Evolutionary conservation across 768 basidiomycete species (phyloP).

Genomic region (Trametes punicea): DNA sequence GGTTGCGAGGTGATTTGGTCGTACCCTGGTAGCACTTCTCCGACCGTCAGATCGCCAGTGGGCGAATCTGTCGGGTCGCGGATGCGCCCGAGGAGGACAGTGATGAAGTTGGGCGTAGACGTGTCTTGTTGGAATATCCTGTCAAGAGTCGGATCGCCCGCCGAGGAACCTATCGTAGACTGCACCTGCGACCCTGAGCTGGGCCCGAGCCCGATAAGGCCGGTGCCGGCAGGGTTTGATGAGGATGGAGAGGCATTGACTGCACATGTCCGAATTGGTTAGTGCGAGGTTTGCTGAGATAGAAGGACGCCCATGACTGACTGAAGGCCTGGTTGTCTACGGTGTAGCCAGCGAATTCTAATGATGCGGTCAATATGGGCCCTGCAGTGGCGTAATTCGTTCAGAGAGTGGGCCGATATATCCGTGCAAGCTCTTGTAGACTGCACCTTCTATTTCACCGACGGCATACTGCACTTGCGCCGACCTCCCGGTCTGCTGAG

Average conservation of each 20-base stretch:
- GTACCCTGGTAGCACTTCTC: constrained; percentile 52
- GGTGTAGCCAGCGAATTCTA: constrained; percentile 44
- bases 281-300: not conserved
- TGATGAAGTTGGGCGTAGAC: constrained; percentile 57
- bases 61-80: constrained; percentile 49
- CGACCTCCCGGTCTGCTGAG: constrained; percentile 36
- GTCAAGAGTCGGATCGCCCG: constrained; percentile 56
- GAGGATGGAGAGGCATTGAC: constrained; percentile 38
- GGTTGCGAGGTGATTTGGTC: constrained; percentile 48
- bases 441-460: constrained; percentile 47
- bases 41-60: constrained; percentile 61
- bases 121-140: constrained; percentile 60
- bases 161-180: constrained; percentile 29
- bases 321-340: constrained; percentile 46
- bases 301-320: constrained; percentile 28
- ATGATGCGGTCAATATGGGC: constrained; percentile 39
- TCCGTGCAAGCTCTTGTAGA: not conserved
- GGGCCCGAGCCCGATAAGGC: constrained; percentile 59
- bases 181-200: constrained; percentile 52
- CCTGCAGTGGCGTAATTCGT: constrained; percentile 30
- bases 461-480: constrained; percentile 51
- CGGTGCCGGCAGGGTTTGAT: constrained; percentile 33
- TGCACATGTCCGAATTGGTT: constrained; percentile 20
- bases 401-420: not conserved
- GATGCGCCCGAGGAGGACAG: constrained; percentile 60